Base-by-base conservation (phyloP, 805 yeast species). In the Metschnikowia anglica region DNA sequence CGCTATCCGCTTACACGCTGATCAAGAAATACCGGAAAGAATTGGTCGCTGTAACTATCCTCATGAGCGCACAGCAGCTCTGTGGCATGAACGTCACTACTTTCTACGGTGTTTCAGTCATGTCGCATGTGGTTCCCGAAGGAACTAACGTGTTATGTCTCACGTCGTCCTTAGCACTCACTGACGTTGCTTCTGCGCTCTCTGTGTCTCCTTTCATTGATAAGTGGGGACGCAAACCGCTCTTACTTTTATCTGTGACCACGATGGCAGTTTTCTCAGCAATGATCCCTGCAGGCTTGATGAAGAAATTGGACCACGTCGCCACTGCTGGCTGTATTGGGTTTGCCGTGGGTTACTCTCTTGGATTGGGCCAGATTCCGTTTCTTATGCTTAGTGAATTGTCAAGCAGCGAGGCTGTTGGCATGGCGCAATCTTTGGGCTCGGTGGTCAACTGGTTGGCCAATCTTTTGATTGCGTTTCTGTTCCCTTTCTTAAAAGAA, bases 31-130 rank as follows among this genome's bases (percentile, higher is more conserved):
- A 58, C 49, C 51, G 59, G 29, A 47, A 44, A 25, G 64, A 63
- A 38, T 48, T 61, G 19, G 28, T 59, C 10, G 73, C 74, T 5
- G 60, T 61, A 5, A 36, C 58, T 3, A 47, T 66, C 7, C 49
- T 69, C 23, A 68, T 70, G 73, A 58, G 67, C 6, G 66, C 66
- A 2, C 68, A 65, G 46, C 71, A 69, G 50, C 49, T 68, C 44
- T 46, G 63, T 19, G 61, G 59, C 5, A 60, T 58, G 53, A 58
- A 58, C 27, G 60, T 61, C 25, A 55, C 57, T 32, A 53, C 58
- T 10, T 54, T 55, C 27, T 58, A 58, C 37, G 62, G 61, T 3
- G 61, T 58, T 12, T 48, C 55, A 10, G 49, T 57, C 18, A 48
- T 55, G 27, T 35, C 47, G 7, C 41, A 47, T 18, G 43, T 49